Base-by-base conservation (phyloP, 306 rosid species). In the Pterocarpus santalinus region DNA sequence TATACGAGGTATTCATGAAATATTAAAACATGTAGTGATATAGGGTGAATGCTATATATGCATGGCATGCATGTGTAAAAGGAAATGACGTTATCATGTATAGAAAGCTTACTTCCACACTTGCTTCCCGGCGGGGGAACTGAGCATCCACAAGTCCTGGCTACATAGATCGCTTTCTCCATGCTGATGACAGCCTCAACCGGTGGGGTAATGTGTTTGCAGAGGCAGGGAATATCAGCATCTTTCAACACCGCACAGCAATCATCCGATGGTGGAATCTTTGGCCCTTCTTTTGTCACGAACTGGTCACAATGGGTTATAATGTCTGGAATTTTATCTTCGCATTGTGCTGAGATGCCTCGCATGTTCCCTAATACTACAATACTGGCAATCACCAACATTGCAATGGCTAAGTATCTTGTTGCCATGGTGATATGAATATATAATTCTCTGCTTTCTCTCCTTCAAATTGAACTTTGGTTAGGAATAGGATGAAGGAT, bases 91-190 rank as follows among this genome's bases (percentile, higher is more conserved):
- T 36, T 36, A 36, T 36, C 4, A 36, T 36, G 2, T 36, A 2
- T 36, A 36, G 4, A 36, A 36, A 36, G 39, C 39, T 36, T 36
- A 36, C 53, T 73, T 56, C 78, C 69, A 75, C 79, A 75, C n/a
- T 75, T n/a, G 13, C 3, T 13, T 60, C 79, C 69, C 0, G 79
- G 22, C 4, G 71, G 49, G 30, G 28, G 28, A 22, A 62, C 5
- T 2, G 16, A 4, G 34, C 11, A 3, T 4, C 80, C 71, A 2
- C 71, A 75, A 5, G 35, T 15, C 71, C 46, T 32, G 1, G 61
- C 47, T 2, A 46, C 71, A 15, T 43, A n/a, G 33, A 75, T 13
- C 12, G 51, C 79, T 15, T 75, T 75, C 12, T 60, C 39, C 12
- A 47, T 7, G 13, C 69, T 61, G 5, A 61, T 8, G 1, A 30